phyloP scores from a whole-genome alignment of 305 asterid species.

The Nicotiana rustica region DNA sequence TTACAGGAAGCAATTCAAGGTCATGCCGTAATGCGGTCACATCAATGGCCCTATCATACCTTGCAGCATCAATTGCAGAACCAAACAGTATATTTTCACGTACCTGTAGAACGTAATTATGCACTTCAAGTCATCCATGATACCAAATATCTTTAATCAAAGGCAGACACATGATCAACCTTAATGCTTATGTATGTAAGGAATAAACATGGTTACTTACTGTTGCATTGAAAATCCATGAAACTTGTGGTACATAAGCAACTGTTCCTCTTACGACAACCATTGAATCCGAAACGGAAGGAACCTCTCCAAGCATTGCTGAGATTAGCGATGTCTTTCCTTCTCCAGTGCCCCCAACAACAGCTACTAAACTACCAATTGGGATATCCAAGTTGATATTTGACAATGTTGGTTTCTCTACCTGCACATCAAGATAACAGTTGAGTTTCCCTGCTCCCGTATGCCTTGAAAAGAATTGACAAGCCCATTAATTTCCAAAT shows the following conservation, averaged over 20 bases:
- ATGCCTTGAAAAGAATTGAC: neutral
- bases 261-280: conserved; percentile 83
- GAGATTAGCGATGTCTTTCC: conserved; percentile 93
- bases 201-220: conserved; percentile 51
- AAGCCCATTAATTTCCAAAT: conserved; percentile 17
- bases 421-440: conserved; percentile 50
- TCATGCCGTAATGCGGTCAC: conserved; percentile 86
- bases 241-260: conserved; percentile 93
- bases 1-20: conserved; percentile 89
- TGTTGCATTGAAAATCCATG: conserved; percentile 98
- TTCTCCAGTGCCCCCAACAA: conserved; percentile 97
- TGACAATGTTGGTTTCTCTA: conserved; percentile 75
- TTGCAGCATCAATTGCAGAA: conserved; percentile 66
- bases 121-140: conserved; percentile 24
- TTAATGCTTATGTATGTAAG: neutral
- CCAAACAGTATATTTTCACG: conserved; percentile 91
- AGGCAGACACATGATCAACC: conserved; percentile 19
- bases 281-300: conserved; percentile 71
- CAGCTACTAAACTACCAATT: conserved; percentile 83
- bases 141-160: conserved; percentile 34
- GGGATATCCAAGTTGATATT: conserved; percentile 86
- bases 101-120: conserved; percentile 57
- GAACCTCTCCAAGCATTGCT: conserved; percentile 97
- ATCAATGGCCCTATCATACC: conserved; percentile 80
- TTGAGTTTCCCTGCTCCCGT: neutral